These are phyloP conservation scores for Thielaviopsis ethacetica DNA, from an alignment of 2,329 filamentous ascomycete genomes.

Conservation along the genomic window DNA sequence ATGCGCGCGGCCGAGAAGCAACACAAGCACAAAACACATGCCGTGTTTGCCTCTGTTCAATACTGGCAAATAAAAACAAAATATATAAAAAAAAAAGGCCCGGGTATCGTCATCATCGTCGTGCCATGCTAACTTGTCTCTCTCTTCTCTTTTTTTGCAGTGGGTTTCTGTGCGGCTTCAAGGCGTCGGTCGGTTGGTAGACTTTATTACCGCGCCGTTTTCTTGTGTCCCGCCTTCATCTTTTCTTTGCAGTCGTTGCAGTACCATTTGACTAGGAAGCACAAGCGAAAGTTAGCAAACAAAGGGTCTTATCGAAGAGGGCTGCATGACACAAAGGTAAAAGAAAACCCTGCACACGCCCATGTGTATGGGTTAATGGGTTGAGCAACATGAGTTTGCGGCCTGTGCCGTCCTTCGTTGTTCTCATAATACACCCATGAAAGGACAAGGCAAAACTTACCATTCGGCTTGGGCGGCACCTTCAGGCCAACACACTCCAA, in stretches of 20 bases:
- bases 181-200: background rate
- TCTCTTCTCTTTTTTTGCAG: background rate
- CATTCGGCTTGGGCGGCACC: conserved; percentile 59
- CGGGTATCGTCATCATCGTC: background rate
- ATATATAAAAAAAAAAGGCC: background rate
- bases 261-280: conserved; percentile 55
- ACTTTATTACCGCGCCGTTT: conserved; percentile 29
- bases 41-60: background rate
- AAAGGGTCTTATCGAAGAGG: background rate
- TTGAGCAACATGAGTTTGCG: no score
- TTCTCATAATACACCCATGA: background rate
- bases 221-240: conserved; percentile 39
- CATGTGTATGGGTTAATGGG: background rate
- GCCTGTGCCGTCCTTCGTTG: background rate
- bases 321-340: background rate
- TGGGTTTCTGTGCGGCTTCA: background rate
- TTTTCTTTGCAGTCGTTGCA: conserved; percentile 63
- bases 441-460: conserved; percentile 30
- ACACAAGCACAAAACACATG: background rate
- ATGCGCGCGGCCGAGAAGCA: background rate
- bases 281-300: conserved; percentile 17
- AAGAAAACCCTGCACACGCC: background rate
- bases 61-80: background rate
- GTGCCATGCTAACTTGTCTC: background rate
- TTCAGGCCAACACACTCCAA: conserved; percentile 65